Evolutionary conservation across 441 rosid genomes (phyloP), one percentile per base, ranked within the genome.

Genomic region (Eruca vesicaria): DNA sequence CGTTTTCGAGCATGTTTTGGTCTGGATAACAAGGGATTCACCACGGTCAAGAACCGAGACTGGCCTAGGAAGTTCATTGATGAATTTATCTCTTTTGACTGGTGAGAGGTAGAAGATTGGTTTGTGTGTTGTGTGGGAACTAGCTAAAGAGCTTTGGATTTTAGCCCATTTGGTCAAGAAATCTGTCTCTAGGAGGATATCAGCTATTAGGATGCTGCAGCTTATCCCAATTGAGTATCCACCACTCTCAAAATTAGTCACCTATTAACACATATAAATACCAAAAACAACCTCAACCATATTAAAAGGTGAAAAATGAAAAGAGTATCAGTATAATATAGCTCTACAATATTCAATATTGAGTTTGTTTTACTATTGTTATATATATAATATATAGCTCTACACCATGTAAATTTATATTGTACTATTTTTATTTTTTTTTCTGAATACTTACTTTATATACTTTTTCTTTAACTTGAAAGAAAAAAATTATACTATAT

Each of bases 181-280:
- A 38, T 81, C 81, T 11, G 81, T 79, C 71, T 5, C 76, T 48
- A 78, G 45, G 28, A 86, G 50, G 28, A 88, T 1, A 58, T 92
- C 97, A 64, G 88, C 91, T 63, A 94, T 38, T 28, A 94, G 68
- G 33, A 92, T 67, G 76, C 91, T 90, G 76, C 94, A 88, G 79
- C 97, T 92, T 41, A 90, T 82, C 62, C 97, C 98, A 66, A 94
- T 58, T 2, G 95, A 89, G 76, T 90, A 90, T 57, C 98, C 97
- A 7, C 98, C 95, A 21, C 92, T 87, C 72, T 82, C 80, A 73
- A 94, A 94, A 78, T 86, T 87, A 0, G 97, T 92, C 63, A 94
- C 94, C 97, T 94, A 76, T 50, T 66, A 18, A 58, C 15, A 29
- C 3, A 14, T 11, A 66, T 0, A 3, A 12, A 29, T 15, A 14